Percentiles rank a stretch among this genome's conserved stretches.
Conservation (phyloP, 2,329 filamentous ascomycete genomes). For the Albophoma yamanashiensis region DNA sequence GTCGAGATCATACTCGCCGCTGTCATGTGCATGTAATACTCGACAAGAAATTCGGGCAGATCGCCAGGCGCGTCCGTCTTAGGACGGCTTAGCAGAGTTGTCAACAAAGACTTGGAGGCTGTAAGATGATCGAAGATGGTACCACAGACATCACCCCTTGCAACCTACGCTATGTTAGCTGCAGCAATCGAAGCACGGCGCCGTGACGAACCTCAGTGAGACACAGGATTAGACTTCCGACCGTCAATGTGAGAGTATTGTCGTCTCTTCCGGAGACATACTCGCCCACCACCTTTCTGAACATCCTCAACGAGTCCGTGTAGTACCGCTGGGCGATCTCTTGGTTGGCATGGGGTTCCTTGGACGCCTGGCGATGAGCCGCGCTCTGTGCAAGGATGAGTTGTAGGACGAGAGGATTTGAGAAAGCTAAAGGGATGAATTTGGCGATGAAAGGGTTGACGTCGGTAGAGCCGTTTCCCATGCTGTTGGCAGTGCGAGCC, state of each 20-base stretch:
- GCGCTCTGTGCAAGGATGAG: slow-evolving; percentile 34
- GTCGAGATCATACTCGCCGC: slow-evolving; percentile 36
- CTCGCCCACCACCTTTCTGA: slow-evolving; percentile 21
- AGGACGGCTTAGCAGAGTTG: slow-evolving; percentile 21
- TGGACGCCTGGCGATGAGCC: slow-evolving; percentile 24
- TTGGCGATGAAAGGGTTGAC: slow-evolving; percentile 35
- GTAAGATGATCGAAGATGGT: slow-evolving; percentile 34
- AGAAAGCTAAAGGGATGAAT: slow-evolving; percentile 33
- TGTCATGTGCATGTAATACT: slow-evolving; percentile 37
- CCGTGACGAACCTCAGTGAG: slow-evolving; percentile 30
- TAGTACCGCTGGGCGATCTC: slow-evolving; percentile 24
- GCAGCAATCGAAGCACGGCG: background rate
- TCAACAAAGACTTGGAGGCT: slow-evolving; percentile 30
- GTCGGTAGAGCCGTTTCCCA: slow-evolving; percentile 35
- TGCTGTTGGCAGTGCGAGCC: slow-evolving; percentile 30
- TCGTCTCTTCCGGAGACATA: slow-evolving; percentile 22
- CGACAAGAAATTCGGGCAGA: slow-evolving; percentile 32
- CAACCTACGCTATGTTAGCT: slow-evolving; percentile 15
- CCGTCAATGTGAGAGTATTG: slow-evolving; percentile 26
- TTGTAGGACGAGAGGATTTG: slow-evolving; percentile 32
- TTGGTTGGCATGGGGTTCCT: slow-evolving; percentile 13
- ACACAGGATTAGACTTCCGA: slow-evolving; percentile 33
- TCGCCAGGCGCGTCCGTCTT: slow-evolving; percentile 21
- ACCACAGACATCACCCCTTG: slow-evolving; percentile 32
- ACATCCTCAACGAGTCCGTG: slow-evolving; percentile 22